phyloP scores from a whole-genome alignment of 192 early-diverging fungal genomes.

The Coemansia sp. region DNA sequence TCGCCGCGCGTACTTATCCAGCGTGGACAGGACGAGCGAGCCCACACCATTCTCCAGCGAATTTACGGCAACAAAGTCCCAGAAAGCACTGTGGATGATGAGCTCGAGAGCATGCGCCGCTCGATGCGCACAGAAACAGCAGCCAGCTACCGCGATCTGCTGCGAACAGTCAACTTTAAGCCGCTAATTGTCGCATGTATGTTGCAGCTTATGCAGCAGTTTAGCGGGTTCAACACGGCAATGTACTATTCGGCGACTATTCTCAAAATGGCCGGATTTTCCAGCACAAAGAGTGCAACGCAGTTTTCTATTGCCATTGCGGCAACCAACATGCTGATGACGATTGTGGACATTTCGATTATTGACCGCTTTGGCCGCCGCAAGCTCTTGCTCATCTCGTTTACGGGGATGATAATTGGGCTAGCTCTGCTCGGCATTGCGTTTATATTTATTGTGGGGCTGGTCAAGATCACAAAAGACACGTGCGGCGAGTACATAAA shows the following conservation, averaged over 20 bases:
- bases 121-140: slow-evolving; percentile 54
- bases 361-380: slow-evolving; percentile 81
- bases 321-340: slow-evolving; percentile 64
- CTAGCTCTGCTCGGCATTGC: slow-evolving; percentile 45
- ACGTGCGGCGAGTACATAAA: slow-evolving; percentile 37
- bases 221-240: slow-evolving; percentile 72
- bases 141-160: slow-evolving; percentile 58
- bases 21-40: slow-evolving; percentile 56
- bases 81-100: slow-evolving; percentile 47
- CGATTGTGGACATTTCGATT: slow-evolving; percentile 79
- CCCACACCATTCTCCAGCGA: slow-evolving; percentile 45
- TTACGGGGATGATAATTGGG: slow-evolving; percentile 47
- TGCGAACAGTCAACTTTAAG: slow-evolving; percentile 54
- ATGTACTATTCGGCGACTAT: slow-evolving; percentile 69
- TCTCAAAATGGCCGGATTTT: slow-evolving; percentile 53
- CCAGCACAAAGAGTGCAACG: slow-evolving; percentile 52
- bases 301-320: slow-evolving; percentile 56
- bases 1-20: slow-evolving; percentile 66
- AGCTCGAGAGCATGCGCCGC: slow-evolving; percentile 56
- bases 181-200: slow-evolving; percentile 63
- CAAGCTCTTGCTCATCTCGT: slow-evolving; percentile 55
- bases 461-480: slow-evolving; percentile 53
- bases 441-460: slow-evolving; percentile 52
- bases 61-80: slow-evolving; percentile 46
- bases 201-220: slow-evolving; percentile 72